Evolutionary conservation across 2,329 filamentous ascomycete genomes (phyloP).

Genomic region (Fusarium secorum): DNA sequence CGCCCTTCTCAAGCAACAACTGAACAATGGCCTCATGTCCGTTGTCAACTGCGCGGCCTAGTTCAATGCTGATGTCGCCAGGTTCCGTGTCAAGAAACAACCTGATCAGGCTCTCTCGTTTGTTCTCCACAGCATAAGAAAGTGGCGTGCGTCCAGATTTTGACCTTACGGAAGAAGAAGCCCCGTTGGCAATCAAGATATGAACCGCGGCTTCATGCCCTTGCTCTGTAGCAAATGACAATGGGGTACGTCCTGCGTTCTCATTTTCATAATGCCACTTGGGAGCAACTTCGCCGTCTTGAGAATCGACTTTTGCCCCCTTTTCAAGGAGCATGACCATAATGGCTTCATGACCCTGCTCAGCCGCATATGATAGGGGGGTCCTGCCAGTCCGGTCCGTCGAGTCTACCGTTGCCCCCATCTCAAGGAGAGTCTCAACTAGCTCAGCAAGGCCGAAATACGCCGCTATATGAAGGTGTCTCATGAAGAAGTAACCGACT

Average conservation of each 20-base stretch:
- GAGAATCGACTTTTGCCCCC: neutral
- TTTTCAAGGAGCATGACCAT: rapidly evolving
- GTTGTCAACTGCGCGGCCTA: rapidly evolving
- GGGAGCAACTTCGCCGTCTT: rapidly evolving
- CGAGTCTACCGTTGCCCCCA: neutral
- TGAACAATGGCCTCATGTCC: neutral
- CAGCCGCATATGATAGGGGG: neutral
- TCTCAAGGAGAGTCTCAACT: neutral
- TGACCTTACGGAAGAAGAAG: rapidly evolving
- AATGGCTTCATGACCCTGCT: rapidly evolving
- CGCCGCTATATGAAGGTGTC: neutral
- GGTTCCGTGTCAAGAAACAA: rapidly evolving
- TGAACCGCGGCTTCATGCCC: neutral
- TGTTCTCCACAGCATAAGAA: neutral
- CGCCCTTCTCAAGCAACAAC: rapidly evolving
- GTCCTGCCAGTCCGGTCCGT: neutral
- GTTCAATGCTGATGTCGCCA: rapidly evolving
- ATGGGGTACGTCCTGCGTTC: neutral
- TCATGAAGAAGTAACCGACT: neutral
- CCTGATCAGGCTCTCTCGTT: rapidly evolving
- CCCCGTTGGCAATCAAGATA: rapidly evolving
- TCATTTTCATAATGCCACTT: rapidly evolving
- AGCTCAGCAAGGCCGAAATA: neutral
- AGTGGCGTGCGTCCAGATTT: neutral
- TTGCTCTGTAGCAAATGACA: neutral